Percentiles rank a stretch among this genome's conserved stretches.
phyloP scores from a whole-genome alignment of 2,329 filamentous ascomycete species.

The Stagonosporopsis cucurbitacearum region DNA sequence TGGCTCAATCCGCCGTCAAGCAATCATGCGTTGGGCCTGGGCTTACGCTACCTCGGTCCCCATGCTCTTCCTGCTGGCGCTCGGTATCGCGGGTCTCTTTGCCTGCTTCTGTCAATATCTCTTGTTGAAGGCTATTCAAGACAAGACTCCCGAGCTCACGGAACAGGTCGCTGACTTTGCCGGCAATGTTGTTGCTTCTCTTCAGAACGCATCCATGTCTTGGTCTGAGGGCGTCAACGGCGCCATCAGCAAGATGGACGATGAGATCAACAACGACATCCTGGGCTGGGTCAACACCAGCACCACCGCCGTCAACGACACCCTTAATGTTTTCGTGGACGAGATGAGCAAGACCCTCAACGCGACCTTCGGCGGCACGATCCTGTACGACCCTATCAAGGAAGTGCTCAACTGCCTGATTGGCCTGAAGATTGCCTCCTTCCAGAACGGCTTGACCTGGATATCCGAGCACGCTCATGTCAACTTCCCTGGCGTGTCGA shows the following conservation, averaged over 20 bases:
- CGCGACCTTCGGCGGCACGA: constrained; percentile 78
- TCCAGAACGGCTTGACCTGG: constrained; percentile 93
- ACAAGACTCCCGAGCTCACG: constrained; percentile 77
- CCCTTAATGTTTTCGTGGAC: constrained; percentile 80
- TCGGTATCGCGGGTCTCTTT: constrained; percentile 82
- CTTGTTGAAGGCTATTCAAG: constrained; percentile 74
- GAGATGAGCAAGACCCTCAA: constrained; percentile 78
- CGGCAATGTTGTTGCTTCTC: constrained; percentile 73
- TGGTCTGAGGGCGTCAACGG: constrained; percentile 81
- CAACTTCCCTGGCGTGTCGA: constrained; percentile 76
- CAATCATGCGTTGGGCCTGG: constrained; percentile 80
- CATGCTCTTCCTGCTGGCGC: constrained; percentile 83
- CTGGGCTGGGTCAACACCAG: constrained; percentile 87
- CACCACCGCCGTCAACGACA: constrained; percentile 82
- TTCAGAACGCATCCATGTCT: constrained; percentile 73
- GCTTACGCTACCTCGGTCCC: constrained; percentile 86
- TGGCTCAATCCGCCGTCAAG: constrained; percentile 68
- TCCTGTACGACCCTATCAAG: constrained; percentile 78
- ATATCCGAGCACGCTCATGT: constrained; percentile 86
- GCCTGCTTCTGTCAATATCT: constrained; percentile 83
- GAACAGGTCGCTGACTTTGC: constrained; percentile 80
- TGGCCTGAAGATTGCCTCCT: constrained; percentile 79
- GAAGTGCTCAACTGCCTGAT: constrained; percentile 88
- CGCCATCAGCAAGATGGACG: constrained; percentile 69
- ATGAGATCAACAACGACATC: constrained; percentile 81